Evolutionary conservation across 2,329 filamentous ascomycete genomes (phyloP).

Genomic region (Orbilia javanica): DNA sequence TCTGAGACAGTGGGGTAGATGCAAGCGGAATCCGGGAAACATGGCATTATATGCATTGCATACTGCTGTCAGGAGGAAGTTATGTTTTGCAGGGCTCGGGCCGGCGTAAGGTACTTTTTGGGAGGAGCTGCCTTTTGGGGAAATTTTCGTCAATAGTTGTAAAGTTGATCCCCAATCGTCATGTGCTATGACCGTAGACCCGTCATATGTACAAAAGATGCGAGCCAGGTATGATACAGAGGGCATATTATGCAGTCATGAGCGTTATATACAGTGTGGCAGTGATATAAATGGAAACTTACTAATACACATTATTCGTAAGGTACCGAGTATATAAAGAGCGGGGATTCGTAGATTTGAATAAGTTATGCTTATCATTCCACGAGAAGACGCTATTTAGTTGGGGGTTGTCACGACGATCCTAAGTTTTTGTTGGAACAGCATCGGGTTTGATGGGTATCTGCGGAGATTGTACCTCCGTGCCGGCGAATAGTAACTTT

Average conservation of each 20-base stretch:
- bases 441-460: conserved; percentile 3
- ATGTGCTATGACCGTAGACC: conserved; percentile 13
- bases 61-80: conserved; percentile 46
- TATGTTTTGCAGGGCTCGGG: conserved; percentile 23
- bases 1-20: conserved; percentile 57
- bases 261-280: conserved; percentile 39
- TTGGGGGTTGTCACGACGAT: neutral
- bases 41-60: conserved; percentile 47
- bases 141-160: conserved; percentile 14
- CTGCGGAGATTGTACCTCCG: conserved; percentile 6
- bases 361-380: neutral
- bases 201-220: conserved; percentile 46
- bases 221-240: conserved; percentile 2
- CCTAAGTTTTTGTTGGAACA: conserved; percentile 7
- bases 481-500: neutral
- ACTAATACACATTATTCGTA: neutral
- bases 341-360: conserved; percentile 1
- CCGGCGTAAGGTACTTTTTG: conserved; percentile 27
- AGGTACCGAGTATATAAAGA: conserved; percentile 3
- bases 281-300: conserved; percentile 35
- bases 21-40: conserved; percentile 35
- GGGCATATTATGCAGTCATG: conserved; percentile 4
- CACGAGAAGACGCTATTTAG: neutral
- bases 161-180: neutral
- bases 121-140: conserved; percentile 42